Evolutionary conservation across 2,329 filamentous ascomycete genomes (phyloP).

Genomic region (Trichoderma afroharzianum): DNA sequence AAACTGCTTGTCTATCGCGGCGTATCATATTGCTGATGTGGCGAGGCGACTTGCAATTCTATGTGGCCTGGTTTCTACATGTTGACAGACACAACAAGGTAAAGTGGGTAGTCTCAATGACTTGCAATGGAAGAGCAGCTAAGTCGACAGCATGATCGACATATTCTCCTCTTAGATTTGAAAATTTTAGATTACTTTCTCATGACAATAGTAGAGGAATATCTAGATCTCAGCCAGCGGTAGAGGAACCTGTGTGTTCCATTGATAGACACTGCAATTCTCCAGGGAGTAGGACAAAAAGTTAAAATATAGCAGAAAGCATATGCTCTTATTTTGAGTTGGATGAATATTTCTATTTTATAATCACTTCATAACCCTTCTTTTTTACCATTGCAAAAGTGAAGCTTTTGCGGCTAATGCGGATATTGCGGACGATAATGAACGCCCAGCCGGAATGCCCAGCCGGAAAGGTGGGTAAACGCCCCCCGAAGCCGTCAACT

Average conservation of each 20-base stretch:
- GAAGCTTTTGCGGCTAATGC: background rate
- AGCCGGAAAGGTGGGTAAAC: background rate
- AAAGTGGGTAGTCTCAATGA: no score
- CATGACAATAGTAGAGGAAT: background rate
- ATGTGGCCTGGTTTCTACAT: background rate
- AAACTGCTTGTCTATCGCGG: background rate
- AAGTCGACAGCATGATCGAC: no score
- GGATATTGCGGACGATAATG: background rate
- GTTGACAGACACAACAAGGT: background rate
- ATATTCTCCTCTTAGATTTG: no score
- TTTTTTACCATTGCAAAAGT: background rate
- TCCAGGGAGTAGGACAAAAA: background rate
- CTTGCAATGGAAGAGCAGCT: no score
- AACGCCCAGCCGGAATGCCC: background rate
- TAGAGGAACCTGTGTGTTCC: background rate
- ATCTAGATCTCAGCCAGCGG: background rate
- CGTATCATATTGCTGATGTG: background rate
- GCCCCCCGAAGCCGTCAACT: background rate
- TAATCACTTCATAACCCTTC: background rate
- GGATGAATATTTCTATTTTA: background rate
- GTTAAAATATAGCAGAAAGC: background rate
- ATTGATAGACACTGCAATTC: background rate
- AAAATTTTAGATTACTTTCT: no score
- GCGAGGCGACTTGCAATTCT: background rate
- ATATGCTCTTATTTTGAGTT: background rate